Percentiles rank a stretch among this genome's conserved stretches.
Conservation (phyloP, 1,284 basidiomycete species). For the Ustilago xerochloae region DNA sequence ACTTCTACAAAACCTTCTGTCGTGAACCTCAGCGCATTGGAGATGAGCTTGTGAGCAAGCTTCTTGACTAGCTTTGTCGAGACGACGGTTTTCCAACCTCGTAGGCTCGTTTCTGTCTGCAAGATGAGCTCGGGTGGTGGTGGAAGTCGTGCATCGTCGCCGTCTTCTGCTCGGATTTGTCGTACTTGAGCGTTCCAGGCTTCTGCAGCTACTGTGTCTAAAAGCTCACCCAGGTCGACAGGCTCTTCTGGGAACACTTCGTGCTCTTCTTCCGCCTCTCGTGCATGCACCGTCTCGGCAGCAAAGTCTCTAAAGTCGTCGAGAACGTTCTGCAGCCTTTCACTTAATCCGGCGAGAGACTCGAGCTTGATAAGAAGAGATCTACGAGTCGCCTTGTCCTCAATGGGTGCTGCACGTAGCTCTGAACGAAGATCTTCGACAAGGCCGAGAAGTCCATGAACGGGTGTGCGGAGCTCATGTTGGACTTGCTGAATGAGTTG, state of each 20-base stretch:
- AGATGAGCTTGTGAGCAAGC: constrained; percentile 51
- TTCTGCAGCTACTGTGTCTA: constrained; percentile 39
- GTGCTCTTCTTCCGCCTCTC: constrained; percentile 28
- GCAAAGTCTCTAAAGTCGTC: constrained; percentile 50
- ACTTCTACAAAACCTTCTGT: constrained; percentile 51
- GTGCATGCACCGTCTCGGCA: constrained; percentile 35
- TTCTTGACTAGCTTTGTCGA: constrained; percentile 26
- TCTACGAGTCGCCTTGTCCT: constrained; percentile 4
- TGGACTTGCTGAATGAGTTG: constrained; percentile 54
- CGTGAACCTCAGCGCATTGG: constrained; percentile 53
- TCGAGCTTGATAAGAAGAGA: constrained; percentile 34
- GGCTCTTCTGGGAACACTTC: constrained; percentile 30
- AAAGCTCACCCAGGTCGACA: constrained; percentile 42
- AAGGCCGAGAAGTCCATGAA: constrained; percentile 45
- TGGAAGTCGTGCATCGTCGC: constrained; percentile 49
- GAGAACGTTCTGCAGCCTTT: constrained; percentile 37
- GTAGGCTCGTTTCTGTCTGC: constrained; percentile 44
- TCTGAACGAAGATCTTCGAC: constrained; percentile 31
- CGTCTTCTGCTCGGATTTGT: constrained; percentile 45
- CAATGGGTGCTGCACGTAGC: constrained; percentile 7
- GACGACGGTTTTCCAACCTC: constrained; percentile 47
- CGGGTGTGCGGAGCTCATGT: constrained; percentile 54
- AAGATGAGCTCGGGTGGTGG: constrained; percentile 56
- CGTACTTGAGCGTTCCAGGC: constrained; percentile 46
- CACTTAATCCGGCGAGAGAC: constrained; percentile 35